Evolutionary conservation across 2,329 filamentous ascomycete genomes (phyloP).

Genomic region (Leptoxyphium fumago): DNA sequence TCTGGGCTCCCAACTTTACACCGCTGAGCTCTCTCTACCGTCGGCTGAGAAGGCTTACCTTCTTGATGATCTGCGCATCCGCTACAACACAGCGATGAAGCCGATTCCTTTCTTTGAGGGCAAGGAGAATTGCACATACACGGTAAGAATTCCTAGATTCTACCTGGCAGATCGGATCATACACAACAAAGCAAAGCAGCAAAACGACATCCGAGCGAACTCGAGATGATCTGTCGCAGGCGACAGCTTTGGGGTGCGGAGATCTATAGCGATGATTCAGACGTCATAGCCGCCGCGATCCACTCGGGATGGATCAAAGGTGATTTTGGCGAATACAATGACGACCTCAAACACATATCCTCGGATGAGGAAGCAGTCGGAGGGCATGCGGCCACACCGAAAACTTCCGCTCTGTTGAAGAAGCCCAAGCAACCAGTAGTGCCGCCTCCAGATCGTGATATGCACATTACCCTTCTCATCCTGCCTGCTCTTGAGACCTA

Average conservation of each 20-base stretch:
- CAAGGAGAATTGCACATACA: constrained; percentile 81
- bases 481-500: constrained; percentile 70
- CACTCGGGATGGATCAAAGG: constrained; percentile 87
- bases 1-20: constrained; percentile 72
- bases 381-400: constrained; percentile 22
- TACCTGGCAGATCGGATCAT: constrained; percentile 38
- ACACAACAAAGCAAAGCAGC: constrained; percentile 4
- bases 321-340: constrained; percentile 53
- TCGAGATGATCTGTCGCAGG: constrained; percentile 71
- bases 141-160: constrained; percentile 68
- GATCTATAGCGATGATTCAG: constrained; percentile 90
- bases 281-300: constrained; percentile 81
- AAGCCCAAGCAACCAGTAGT: constrained; percentile 42
- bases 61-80: constrained; percentile 37
- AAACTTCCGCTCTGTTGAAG: constrained; percentile 29
- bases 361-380: constrained; percentile 21
- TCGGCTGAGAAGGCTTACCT: constrained; percentile 10
- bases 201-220: constrained; percentile 33
- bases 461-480: constrained; percentile 76
- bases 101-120: constrained; percentile 63
- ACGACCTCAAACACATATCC: constrained; percentile 17
- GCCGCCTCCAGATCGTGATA: constrained; percentile 54
- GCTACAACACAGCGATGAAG: constrained; percentile 46
- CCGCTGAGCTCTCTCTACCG: constrained; percentile 44
- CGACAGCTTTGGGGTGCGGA: constrained; percentile 84